Evolutionary conservation across 331 rosid species (phyloP).

Genomic region (Ulmus americana): DNA sequence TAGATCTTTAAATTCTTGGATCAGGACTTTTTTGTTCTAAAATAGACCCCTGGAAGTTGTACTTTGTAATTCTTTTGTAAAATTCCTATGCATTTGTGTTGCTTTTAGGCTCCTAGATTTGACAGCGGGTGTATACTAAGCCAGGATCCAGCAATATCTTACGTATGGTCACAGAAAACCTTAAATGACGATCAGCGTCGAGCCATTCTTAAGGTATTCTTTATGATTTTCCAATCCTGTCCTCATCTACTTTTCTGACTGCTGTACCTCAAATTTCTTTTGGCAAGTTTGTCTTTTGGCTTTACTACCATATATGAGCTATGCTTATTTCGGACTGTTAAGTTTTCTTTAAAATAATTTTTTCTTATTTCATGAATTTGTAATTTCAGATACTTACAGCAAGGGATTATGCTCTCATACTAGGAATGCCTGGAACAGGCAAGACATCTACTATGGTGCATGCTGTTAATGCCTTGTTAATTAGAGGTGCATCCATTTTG

Average conservation of each 20-base stretch:
- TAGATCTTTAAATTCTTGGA: no score
- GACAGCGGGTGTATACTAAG: slow-evolving; percentile 73
- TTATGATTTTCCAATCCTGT: background rate
- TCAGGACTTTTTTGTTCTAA: no score
- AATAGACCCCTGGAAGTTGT: no score
- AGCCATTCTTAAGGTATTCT: slow-evolving; percentile 78
- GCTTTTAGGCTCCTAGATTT: slow-evolving; percentile 77
- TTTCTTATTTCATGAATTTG: slow-evolving; percentile 14
- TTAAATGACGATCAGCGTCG: slow-evolving; percentile 86
- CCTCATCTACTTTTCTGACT: background rate
- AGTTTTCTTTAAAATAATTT: background rate
- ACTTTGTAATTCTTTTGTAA: background rate
- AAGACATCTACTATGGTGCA: slow-evolving; percentile 96
- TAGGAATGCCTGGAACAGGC: slow-evolving; percentile 99
- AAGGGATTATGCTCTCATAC: slow-evolving; percentile 84
- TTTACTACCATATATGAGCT: background rate
- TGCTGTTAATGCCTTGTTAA: slow-evolving; percentile 90
- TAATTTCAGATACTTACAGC: slow-evolving; percentile 73
- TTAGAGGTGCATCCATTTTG: slow-evolving; percentile 85
- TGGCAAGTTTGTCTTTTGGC: background rate
- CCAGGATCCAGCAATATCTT: slow-evolving; percentile 91
- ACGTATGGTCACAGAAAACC: slow-evolving; percentile 67
- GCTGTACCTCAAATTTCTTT: background rate
- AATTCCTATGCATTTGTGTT: slow-evolving; percentile 23
- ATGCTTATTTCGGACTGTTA: background rate